Base-by-base conservation (phyloP, 2,329 filamentous ascomycete species). In the Pseudomassariella vexata region DNA sequence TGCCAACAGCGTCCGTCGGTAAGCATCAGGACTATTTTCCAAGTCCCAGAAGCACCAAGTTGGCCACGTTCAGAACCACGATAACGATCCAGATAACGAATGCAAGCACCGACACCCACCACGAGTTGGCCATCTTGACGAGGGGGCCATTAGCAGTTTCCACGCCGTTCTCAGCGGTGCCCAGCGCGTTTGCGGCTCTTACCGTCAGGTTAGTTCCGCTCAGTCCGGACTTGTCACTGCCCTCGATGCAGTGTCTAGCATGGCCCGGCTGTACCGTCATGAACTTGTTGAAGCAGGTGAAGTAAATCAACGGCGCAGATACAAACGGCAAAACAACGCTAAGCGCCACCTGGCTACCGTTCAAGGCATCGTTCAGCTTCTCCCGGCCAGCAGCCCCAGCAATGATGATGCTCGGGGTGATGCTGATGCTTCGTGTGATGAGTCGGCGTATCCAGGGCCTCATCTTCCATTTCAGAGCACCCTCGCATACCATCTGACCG, bases 401-500 rank as follows among this genome's bases (percentile, higher is more conserved):
- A 38, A 94, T 87, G 50, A 92, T 78, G 55, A 94, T 87, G 37
- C 76, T 81, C 0, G 87, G 87, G 2, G 79, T 79, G 53, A 94
- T 88, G 49, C 82, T 86, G 53, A 94, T 85, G 30, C 72, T 76
- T 17, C 87, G 74, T 0, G 87, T 94, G 30, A 90, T 58, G 4
- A 94, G 69, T 9, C 87, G 73, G 3, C 87, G 79, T 8, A 89
- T 49, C 87, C 87, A 94, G 0, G 87, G 87, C 39, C 69, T 68
- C 19, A 89, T 58, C 5, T 62, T 76, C 83, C 85, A 88, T 28
- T 77, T 76, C 26, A 94, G 56, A 39, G 87, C 85, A 6, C 87
- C 87, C 55, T 94, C 87, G 40, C 78, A 81, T 15, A 94, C 82
- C 79, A 94, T 92, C 55, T 94, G 87, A 0, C 87, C 87, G 0